These are phyloP conservation scores for Emmonsiellopsis sp. DNA, from an alignment of 2,329 filamentous ascomycete species.

Conservation along the genomic window DNA sequence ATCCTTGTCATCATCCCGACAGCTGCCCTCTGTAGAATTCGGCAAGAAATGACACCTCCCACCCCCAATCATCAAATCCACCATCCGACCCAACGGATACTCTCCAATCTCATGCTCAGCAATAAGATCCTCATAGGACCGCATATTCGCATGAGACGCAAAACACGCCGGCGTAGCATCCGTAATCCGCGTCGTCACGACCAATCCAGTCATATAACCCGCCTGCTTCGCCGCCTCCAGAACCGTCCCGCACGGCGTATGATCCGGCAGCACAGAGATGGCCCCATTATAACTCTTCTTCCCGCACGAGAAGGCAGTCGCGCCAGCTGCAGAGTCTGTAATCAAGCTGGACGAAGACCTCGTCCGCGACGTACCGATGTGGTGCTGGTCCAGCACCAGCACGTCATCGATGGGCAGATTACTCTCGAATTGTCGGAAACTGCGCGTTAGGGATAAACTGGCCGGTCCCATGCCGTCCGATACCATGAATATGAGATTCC, in stretches of 20 bases:
- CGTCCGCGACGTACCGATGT: conserved; percentile 84
- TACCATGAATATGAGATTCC: conserved; percentile 97
- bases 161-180: conserved; percentile 97
- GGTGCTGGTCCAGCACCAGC: conserved; percentile 73
- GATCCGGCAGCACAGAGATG: conserved; percentile 79
- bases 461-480: conserved; percentile 98
- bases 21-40: conserved; percentile 72
- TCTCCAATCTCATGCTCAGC: conserved; percentile 87
- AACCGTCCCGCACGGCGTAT: conserved; percentile 79
- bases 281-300: conserved; percentile 95
- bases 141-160: conserved; percentile 72
- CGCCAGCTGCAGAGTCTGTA: conserved; percentile 93
- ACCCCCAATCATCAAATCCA: conserved; percentile 88
- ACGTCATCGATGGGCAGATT: conserved; percentile 66
- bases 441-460: conserved; percentile 75
- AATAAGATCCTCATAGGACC: conserved; percentile 79
- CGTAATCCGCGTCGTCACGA: conserved; percentile 89
- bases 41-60: conserved; percentile 88
- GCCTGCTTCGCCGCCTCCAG: conserved; percentile 88
- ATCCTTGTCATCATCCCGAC: conserved; percentile 69
- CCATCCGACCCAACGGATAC: conserved; percentile 73
- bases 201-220: conserved; percentile 85
- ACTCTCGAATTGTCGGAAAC: conserved; percentile 70
- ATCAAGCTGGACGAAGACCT: conserved; percentile 75
- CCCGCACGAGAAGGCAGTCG: conserved; percentile 90